Conservation (phyloP, 2,329 filamentous ascomycete genomes). For the Xylariaceae sp. region DNA sequence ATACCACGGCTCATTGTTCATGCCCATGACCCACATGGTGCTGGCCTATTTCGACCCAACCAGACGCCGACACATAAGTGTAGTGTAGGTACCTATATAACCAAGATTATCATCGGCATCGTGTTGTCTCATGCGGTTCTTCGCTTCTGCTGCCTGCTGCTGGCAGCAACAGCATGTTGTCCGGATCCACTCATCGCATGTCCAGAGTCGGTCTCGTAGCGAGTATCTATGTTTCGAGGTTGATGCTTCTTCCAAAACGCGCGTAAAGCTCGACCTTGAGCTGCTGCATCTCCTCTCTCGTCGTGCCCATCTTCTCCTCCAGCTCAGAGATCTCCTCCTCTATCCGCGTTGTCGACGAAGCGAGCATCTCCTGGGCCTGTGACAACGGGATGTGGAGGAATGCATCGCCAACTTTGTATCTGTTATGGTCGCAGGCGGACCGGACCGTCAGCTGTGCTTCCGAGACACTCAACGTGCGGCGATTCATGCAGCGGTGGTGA, state of each 20-base stretch:
- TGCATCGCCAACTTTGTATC: conserved; percentile 94
- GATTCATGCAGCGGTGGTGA: not conserved
- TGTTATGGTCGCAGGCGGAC: conserved; percentile 35
- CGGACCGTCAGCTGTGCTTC: conserved; percentile 1
- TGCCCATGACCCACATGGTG: not conserved
- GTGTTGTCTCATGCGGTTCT: not conserved
- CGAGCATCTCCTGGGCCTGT: conserved; percentile 82
- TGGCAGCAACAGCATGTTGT: too few relatives aligned
- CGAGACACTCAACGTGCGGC: not conserved
- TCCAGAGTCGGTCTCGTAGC: too few relatives aligned
- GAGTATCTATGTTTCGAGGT: conserved; percentile 72
- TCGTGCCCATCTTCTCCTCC: conserved; percentile 67
- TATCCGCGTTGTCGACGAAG: conserved; percentile 63
- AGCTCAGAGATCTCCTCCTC: conserved; percentile 70
- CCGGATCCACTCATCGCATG: not conserved
- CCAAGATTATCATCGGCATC: not conserved
- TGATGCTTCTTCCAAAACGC: conserved; percentile 93
- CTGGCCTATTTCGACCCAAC: not conserved
- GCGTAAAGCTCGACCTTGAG: conserved; percentile 92
- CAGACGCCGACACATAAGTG: not conserved
- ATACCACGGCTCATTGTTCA: not conserved
- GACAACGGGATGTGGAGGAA: conserved; percentile 82
- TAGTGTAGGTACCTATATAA: not conserved
- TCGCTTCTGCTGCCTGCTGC: not conserved
- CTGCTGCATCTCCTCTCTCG: conserved; percentile 81